Evolutionary conservation across 2,329 filamentous ascomycete species (phyloP).

Genomic region (Calonectria pteridis): DNA sequence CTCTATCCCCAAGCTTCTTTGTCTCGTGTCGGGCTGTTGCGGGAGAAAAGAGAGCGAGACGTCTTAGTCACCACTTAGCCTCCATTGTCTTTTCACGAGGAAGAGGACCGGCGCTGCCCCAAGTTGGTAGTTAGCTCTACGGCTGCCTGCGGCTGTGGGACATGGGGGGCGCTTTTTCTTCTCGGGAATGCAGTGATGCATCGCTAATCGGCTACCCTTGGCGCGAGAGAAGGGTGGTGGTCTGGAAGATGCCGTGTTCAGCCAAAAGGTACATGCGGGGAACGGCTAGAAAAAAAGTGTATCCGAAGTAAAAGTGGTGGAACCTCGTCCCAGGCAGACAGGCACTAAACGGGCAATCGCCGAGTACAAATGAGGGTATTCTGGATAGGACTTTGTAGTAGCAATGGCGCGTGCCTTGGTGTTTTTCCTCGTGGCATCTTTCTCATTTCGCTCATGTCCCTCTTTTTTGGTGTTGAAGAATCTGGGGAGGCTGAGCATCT

Average conservation of each 20-base stretch:
- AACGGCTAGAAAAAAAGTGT: background rate
- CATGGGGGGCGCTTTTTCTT: background rate
- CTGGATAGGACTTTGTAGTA: background rate
- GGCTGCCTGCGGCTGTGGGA: conserved; percentile 17
- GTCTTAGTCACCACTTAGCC: background rate
- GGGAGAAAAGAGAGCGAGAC: background rate
- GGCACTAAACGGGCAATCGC: conserved; percentile 12
- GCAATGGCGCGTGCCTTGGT: background rate
- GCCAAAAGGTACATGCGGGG: background rate
- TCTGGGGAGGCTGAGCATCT: background rate
- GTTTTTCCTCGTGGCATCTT: background rate
- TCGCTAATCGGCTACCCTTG: conserved; percentile 7
- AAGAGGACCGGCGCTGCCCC: background rate
- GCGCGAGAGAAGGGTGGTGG: background rate
- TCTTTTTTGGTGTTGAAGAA: background rate
- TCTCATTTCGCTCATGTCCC: background rate
- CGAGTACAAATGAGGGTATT: conserved; percentile 9
- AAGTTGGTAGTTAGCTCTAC: background rate
- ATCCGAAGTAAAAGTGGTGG: background rate
- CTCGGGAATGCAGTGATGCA: background rate
- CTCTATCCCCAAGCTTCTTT: background rate
- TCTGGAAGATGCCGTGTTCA: background rate
- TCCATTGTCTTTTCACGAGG: background rate
- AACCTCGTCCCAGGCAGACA: conserved; percentile 1
- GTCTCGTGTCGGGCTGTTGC: background rate